A percentile compares a stretch with the other conserved stretches of the same genome.
phyloP scores from a whole-genome alignment of 106 monocot species.

The Hemerocallis citrina region DNA sequence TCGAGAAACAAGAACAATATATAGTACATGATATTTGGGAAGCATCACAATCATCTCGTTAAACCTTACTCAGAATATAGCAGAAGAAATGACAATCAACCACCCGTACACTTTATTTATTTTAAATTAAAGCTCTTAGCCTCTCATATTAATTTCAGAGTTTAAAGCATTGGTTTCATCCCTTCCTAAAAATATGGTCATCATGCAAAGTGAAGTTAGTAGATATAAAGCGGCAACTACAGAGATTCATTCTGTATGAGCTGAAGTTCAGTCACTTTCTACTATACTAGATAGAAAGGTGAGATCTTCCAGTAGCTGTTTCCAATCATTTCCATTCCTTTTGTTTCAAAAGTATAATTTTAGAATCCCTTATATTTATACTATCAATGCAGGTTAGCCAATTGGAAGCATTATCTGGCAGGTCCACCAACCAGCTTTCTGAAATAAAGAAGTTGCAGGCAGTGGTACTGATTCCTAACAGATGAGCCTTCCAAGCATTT shows the following conservation, averaged over 20 bases:
- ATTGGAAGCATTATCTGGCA: conserved; percentile 40
- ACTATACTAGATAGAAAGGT: conserved; percentile 67
- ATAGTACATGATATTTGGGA: no score
- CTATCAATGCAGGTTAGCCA: conserved; percentile 41
- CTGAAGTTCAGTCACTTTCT: conserved; percentile 74
- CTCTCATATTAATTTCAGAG: no score
- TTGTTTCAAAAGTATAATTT: neutral
- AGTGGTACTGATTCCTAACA: conserved; percentile 40
- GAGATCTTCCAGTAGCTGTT: conserved; percentile 1
- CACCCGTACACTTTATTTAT: no score
- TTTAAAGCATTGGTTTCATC: conserved; percentile 77
- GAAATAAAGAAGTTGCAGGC: conserved; percentile 59
- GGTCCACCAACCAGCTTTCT: conserved; percentile 36
- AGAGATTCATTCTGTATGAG: conserved; percentile 66
- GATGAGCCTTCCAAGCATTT: no score
- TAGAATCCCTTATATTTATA: neutral
- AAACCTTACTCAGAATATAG: no score
- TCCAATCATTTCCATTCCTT: neutral
- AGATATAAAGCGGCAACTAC: conserved; percentile 59
- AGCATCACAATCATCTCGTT: no score
- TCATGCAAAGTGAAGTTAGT: conserved; percentile 66
- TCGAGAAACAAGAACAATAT: no score
- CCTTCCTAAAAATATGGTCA: conserved; percentile 62
- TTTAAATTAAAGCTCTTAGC: no score
- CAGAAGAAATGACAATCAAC: no score